Conservation (phyloP, 169 alveolate species). For the Sarcocystis neurona region DNA sequence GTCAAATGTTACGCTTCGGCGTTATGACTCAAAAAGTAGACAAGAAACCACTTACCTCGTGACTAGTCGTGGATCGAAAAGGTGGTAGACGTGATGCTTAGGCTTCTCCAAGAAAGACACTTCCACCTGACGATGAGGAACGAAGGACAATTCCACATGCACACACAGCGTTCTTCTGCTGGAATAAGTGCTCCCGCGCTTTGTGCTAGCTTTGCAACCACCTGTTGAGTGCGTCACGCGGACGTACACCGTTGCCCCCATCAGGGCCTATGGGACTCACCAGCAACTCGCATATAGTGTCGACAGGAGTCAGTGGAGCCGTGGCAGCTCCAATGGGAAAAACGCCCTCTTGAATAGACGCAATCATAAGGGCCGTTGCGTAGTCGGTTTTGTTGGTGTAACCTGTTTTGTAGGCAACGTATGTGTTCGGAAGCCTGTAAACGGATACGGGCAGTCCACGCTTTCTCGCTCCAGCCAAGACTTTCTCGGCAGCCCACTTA, state of each 20-base stretch:
- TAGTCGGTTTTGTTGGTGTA: conserved; percentile 75
- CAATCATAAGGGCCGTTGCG: conserved; percentile 73
- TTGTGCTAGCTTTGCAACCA: not conserved
- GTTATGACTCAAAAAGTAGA: not conserved
- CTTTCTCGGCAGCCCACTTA: conserved; percentile 77
- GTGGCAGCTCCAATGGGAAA: conserved; percentile 76
- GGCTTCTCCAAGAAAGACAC: conserved; percentile 68
- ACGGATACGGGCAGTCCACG: conserved; percentile 72
- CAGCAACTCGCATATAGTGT: conserved; percentile 72
- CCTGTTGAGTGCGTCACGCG: not conserved
- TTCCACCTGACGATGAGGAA: conserved; percentile 49
- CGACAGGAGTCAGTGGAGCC: conserved; percentile 78
- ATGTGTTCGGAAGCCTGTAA: conserved; percentile 76
- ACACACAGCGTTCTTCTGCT: conserved; percentile 8
- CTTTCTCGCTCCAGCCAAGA: conserved; percentile 67
- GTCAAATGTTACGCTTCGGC: not conserved
- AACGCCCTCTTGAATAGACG: conserved; percentile 72
- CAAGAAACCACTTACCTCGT: conserved; percentile 44
- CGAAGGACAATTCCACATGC: not conserved
- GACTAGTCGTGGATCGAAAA: conserved; percentile 72
- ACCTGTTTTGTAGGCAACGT: conserved; percentile 74
- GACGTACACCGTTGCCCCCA: not conserved
- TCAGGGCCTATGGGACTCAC: conserved; percentile 39
- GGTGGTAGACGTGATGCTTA: conserved; percentile 72
- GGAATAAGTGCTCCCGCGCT: not conserved